These are phyloP conservation scores for Nidula microcarpa DNA, from an alignment of 768 basidiomycete species.

Conservation along the genomic window DNA sequence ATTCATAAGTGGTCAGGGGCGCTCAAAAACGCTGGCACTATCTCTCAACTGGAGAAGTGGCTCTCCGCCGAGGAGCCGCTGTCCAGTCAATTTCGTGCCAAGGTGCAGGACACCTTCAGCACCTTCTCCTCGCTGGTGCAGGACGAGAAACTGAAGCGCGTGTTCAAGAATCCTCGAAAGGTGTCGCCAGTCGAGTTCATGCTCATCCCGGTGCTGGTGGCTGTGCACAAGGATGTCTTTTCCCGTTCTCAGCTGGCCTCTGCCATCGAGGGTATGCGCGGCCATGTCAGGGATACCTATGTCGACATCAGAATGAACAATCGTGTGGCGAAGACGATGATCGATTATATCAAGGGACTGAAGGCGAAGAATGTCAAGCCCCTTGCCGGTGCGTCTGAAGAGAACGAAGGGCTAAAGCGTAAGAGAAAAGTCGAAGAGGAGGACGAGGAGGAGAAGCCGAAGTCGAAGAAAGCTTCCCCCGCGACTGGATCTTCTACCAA, in stretches of 20 bases:
- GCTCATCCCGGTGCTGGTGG: constrained; percentile 50
- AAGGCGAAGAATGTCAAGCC: too few relatives aligned
- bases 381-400: constrained; percentile 7
- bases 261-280: constrained; percentile 50
- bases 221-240: constrained; percentile 38
- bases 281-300: constrained; percentile 48
- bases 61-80: constrained; percentile 32
- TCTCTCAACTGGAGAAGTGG: constrained; percentile 48
- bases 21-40: constrained; percentile 21
- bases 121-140: constrained; percentile 44
- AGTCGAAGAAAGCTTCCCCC: constrained; percentile 6
- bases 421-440: constrained; percentile 7
- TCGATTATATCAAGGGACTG: constrained; percentile 43
- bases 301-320: constrained; percentile 66
- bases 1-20: constrained; percentile 38
- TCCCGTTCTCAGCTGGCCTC: constrained; percentile 34
- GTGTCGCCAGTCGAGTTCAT: constrained; percentile 72
- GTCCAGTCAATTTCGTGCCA: constrained; percentile 18
- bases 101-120: constrained; percentile 38
- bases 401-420: constrained; percentile 14
- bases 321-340: constrained; percentile 51
- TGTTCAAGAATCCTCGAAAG: constrained; percentile 40
- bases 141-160: constrained; percentile 24
- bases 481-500: background rate
- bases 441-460: constrained; percentile 14